Conservation (phyloP, 257 asterid species). For the Catharanthus roseus region DNA sequence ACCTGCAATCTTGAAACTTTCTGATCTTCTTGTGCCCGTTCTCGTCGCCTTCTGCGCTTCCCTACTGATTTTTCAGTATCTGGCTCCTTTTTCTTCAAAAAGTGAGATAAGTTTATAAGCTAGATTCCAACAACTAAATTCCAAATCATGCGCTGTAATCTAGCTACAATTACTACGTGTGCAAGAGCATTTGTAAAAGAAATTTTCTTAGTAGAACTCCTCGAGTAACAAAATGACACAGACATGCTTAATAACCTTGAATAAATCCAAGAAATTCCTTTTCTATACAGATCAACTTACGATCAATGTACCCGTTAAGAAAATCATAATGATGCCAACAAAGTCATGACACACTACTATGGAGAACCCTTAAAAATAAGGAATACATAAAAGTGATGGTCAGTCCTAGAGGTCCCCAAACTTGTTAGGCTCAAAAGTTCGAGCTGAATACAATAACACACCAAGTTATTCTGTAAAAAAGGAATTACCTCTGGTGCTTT, state of each 20-base stretch:
- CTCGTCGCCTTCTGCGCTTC: slow-evolving; percentile 62
- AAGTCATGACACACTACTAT: neutral
- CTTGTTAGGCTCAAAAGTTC: neutral
- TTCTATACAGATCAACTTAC: neutral
- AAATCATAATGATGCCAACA: too few relatives aligned
- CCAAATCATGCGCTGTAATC: neutral
- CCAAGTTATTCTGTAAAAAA: neutral
- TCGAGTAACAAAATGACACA: neutral
- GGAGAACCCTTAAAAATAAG: neutral
- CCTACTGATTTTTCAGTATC: slow-evolving; percentile 36
- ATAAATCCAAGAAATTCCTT: neutral
- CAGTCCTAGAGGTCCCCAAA: neutral
- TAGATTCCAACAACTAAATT: neutral
- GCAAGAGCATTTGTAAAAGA: neutral
- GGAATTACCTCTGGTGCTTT: slow-evolving; percentile 55
- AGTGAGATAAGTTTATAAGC: neutral
- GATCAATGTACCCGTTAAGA: too few relatives aligned
- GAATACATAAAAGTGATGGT: neutral
- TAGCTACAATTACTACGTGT: neutral
- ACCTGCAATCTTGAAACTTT: slow-evolving; percentile 62
- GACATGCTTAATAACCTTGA: neutral
- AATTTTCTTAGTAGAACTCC: neutral
- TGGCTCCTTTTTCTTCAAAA: slow-evolving; percentile 49
- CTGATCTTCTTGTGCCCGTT: slow-evolving; percentile 43
- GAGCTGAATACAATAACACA: neutral